A percentile compares a stretch with the other conserved stretches of the same genome.
Evolutionary conservation across 345 rosid genomes (phyloP).

Genomic region (Populus alba): DNA sequence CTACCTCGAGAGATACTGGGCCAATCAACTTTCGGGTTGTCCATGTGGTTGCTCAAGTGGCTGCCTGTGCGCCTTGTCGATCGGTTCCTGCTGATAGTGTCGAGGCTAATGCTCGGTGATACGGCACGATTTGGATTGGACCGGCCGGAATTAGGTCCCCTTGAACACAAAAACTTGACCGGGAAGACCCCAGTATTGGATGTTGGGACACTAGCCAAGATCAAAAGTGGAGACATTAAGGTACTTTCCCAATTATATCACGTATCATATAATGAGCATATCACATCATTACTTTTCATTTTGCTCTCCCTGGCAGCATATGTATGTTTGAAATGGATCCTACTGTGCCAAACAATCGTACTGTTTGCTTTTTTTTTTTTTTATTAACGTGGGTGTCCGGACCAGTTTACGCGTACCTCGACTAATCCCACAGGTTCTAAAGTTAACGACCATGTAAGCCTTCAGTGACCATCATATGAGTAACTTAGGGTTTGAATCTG

Average conservation of each 20-base stretch:
- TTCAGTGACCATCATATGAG: no score
- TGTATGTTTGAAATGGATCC: slow-evolving; percentile 28
- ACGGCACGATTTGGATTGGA: slow-evolving; percentile 58
- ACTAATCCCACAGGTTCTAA: no score
- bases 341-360: slow-evolving; percentile 15
- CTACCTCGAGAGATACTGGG: slow-evolving; percentile 94
- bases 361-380: background rate
- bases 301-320: background rate
- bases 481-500: no score
- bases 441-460: no score
- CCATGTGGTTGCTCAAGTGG: slow-evolving; percentile 82
- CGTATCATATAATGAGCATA: background rate
- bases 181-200: slow-evolving; percentile 94
- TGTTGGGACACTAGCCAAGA: slow-evolving; percentile 70
- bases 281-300: slow-evolving; percentile 1
- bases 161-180: slow-evolving; percentile 55
- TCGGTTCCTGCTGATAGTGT: slow-evolving; percentile 52
- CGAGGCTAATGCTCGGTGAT: slow-evolving; percentile 62
- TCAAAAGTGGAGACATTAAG: slow-evolving; percentile 76
- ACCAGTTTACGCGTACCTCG: background rate
- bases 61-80: slow-evolving; percentile 67
- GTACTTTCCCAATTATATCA: slow-evolving; percentile 27
- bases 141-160: slow-evolving; percentile 77
- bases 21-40: slow-evolving; percentile 70
- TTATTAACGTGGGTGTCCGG: accelerated